Base-by-base conservation (phyloP, 306 rosid genomes). In the Chamaecrista fasciculata region DNA sequence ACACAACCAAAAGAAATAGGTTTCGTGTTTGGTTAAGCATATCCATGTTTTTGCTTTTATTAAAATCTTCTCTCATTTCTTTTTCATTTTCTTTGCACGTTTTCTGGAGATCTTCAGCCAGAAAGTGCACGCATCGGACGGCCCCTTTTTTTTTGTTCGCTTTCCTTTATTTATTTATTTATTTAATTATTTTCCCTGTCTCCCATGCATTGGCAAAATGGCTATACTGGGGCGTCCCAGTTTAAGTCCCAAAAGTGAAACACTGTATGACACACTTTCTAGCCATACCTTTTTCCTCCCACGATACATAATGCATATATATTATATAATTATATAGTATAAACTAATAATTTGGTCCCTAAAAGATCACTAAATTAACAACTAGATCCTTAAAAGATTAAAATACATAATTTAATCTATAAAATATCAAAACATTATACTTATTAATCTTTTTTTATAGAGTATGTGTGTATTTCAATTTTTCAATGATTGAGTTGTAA, bases 1-100 rank as follows among this genome's bases (percentile, higher is more conserved):
- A n/a, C n/a, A n/a, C n/a, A n/a, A n/a, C n/a, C n/a, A n/a, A 70
- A 74, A 37, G 62, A 83, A 62, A 51, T 83, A 81, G 91, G 83
- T 86, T 85, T 82, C 96, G 94, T 91, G 91, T 80, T 81, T 69
- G 87, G 83, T 76, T 85, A 62, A 68, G 62, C 87, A 81, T 77
- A 81, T 18, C 3, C 11, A 36, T 36, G 6, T 31, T 6, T 31
- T 31, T 31, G 68, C 74, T 59, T 81, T 80, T 31, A 26, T 26
- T 53, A 72, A 66, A 69, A 14, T n/a, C n/a, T n/a, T n/a, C n/a
- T n/a, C n/a, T n/a, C 66, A 56, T 15, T 55, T 26, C 70, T 61
- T 21, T 4, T 29, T 11, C 1, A 0, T 47, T 20, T 52, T 28
- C 71, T 74, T 50, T 67, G 71, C 73, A 73, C 56, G 77, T 78